Conservation (phyloP, 352 stramenopile species). For the Peronospora belbahrii region DNA sequence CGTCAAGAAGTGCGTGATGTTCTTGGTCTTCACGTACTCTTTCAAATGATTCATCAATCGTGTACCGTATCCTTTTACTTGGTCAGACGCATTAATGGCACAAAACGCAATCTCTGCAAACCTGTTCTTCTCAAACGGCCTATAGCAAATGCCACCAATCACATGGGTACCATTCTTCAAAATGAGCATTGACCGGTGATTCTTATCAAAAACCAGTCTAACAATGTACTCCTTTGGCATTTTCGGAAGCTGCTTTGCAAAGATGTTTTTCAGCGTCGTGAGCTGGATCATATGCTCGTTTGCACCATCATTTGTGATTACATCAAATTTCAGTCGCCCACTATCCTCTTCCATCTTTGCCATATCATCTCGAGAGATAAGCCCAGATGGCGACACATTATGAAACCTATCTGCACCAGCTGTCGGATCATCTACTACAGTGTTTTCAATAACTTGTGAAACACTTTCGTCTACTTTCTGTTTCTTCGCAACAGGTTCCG, state of each 20-base stretch:
- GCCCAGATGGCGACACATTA: slow-evolving; percentile 27
- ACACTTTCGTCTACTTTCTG: slow-evolving; percentile 26
- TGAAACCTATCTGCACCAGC: not conserved
- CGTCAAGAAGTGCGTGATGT: slow-evolving; percentile 95
- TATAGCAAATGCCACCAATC: slow-evolving; percentile 98
- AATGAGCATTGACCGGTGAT: slow-evolving; percentile 90
- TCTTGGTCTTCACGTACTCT: slow-evolving; percentile 89
- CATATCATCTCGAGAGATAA: slow-evolving; percentile 84
- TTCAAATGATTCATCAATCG: slow-evolving; percentile 99
- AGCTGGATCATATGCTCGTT: slow-evolving; percentile 88
- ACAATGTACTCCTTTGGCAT: slow-evolving; percentile 99
- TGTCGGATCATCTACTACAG: not conserved
- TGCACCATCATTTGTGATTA: slow-evolving; percentile 88
- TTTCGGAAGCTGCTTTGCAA: slow-evolving; percentile 96
- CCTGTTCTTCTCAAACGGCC: slow-evolving; percentile 88
- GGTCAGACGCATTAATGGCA: slow-evolving; percentile 94
- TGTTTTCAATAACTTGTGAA: slow-evolving; percentile 5
- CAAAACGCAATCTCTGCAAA: slow-evolving; percentile 99
- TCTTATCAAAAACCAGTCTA: slow-evolving; percentile 96
- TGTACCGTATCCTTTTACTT: slow-evolving; percentile 96
- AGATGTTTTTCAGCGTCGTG: slow-evolving; percentile 97
- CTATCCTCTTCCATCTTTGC: slow-evolving; percentile 82
- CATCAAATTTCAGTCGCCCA: slow-evolving; percentile 71
- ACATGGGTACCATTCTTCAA: slow-evolving; percentile 88
- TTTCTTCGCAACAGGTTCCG: slow-evolving; percentile 26